Base-by-base conservation (phyloP, 176 grass and related monocot species). In the Eragrostis nindensis region DNA sequence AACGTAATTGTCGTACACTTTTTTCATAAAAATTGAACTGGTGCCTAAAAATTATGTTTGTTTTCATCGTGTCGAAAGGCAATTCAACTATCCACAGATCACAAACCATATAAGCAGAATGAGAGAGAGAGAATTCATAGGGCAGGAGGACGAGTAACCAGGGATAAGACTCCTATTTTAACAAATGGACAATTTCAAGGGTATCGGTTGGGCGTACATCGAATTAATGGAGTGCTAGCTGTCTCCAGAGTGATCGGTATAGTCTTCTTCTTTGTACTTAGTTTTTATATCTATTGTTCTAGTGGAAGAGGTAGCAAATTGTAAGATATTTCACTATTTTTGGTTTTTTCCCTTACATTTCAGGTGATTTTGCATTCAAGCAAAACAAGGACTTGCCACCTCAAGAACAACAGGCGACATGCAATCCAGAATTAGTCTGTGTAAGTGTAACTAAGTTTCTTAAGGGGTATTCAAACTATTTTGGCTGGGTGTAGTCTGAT, bases 361-460 rank as follows among this genome's bases (percentile, higher is more conserved):
- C 66, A 85, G 83, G 75, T 41, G n/a, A 53, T 78, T 62, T 85
- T 62, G 15, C 5, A n/a, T 78, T 63, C 32, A 85, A 85, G 55
- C 22, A 42, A 46, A 71, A 78, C 55, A 11, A 43, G 18, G 19
- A 15, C 9, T 30, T 63, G 16, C 7, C 6, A 53, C 16, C 45
- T 71, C 8, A 17, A n/a, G n/a, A 40, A 29, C 83, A 85, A 62
- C 17, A 41, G 66, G 75, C 71, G 66, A 85, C 56, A 71, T 85
- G 83, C 41, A 7, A 42, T 53, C 83, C 74, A 70, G 74, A 70
- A 0, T 11, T 80, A 73, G 26, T 0, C 10, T 18, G 1, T 74
- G 76, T 80, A 86, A 57, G 84, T 80, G 60, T 59, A 63, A 62
- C 57, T 71, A 71, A 42, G 15, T n/a, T 43, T 18, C 40, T 2